Conservation (phyloP, 2,329 filamentous ascomycete species). For the Arthrobotrys musiformis region DNA sequence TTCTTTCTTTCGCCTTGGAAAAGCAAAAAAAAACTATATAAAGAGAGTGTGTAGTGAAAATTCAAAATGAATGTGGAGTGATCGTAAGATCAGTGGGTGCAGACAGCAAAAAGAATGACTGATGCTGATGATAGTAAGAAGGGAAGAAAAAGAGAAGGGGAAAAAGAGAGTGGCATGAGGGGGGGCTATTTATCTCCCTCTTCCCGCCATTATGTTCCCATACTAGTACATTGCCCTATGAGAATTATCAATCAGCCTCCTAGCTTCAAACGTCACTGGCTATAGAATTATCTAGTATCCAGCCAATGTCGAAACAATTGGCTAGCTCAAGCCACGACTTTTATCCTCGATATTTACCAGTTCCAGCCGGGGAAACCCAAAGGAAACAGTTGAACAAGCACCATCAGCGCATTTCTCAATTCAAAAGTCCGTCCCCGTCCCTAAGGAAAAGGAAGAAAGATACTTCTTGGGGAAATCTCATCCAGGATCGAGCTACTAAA, state of each 20-base stretch:
- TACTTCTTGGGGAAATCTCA: constrained; percentile 25
- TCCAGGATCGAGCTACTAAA: constrained; percentile 28
- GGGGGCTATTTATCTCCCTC: constrained; percentile 30
- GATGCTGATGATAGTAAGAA: constrained; percentile 12
- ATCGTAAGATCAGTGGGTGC: constrained; percentile 25
- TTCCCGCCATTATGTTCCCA: neutral
- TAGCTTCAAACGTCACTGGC: neutral
- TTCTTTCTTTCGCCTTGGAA: too few species aligned
- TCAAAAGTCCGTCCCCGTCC: neutral
- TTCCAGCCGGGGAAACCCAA: too few species aligned
- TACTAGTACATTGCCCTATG: neutral
- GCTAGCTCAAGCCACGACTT: too few species aligned
- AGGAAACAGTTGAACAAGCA: too few species aligned
- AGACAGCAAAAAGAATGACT: constrained; percentile 22
- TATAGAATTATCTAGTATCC: neutral
- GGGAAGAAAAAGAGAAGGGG: neutral
- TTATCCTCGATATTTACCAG: too few species aligned
- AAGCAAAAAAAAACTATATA: neutral
- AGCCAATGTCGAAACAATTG: too few species aligned
- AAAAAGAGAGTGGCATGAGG: neutral
- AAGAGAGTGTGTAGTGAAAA: neutral
- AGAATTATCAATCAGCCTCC: neutral
- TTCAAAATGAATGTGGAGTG: constrained; percentile 30
- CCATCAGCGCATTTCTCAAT: too few species aligned
- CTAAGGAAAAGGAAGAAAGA: too few species aligned